phyloP scores from a whole-genome alignment of 176 grass and related monocot species.

The Zea luxurians region DNA sequence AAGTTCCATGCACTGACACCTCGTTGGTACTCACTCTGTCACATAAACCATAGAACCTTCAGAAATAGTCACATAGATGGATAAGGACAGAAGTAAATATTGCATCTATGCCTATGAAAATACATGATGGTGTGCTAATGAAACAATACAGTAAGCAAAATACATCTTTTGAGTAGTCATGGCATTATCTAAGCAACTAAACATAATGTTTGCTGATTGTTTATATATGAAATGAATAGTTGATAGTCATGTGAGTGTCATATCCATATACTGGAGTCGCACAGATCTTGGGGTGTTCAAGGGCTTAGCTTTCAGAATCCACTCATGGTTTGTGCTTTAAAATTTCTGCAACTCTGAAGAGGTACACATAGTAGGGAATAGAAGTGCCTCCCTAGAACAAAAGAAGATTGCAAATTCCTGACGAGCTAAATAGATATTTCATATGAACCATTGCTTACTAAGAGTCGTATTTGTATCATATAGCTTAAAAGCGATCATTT shows the following conservation, averaged over 20 bases:
- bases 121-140: neutral
- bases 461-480: neutral
- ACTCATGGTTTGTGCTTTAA: neutral
- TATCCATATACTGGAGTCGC: neutral
- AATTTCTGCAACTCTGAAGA: conserved; percentile 2
- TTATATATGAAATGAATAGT: neutral
- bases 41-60: conserved; percentile 22
- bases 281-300: neutral
- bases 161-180: conserved; percentile 2
- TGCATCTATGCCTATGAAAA: conserved; percentile 10
- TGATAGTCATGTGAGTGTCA: neutral
- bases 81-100: neutral
- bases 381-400: neutral
- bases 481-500: neutral
- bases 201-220: conserved; percentile 12
- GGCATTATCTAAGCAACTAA: conserved; percentile 13
- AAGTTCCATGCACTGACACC: conserved; percentile 99
- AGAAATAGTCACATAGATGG: neutral
- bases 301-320: neutral
- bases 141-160: conserved; percentile 18
- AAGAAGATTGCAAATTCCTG: neutral
- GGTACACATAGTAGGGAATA: neutral
- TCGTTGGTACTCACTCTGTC: conserved; percentile 90
- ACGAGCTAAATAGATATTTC: neutral
- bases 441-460: conserved; percentile 22